A percentile compares a stretch with the other conserved stretches of the same genome.
These are phyloP conservation scores for Ceratobasidium sp. DNA, from an alignment of 1,284 basidiomycete species.

Conservation along the genomic window DNA sequence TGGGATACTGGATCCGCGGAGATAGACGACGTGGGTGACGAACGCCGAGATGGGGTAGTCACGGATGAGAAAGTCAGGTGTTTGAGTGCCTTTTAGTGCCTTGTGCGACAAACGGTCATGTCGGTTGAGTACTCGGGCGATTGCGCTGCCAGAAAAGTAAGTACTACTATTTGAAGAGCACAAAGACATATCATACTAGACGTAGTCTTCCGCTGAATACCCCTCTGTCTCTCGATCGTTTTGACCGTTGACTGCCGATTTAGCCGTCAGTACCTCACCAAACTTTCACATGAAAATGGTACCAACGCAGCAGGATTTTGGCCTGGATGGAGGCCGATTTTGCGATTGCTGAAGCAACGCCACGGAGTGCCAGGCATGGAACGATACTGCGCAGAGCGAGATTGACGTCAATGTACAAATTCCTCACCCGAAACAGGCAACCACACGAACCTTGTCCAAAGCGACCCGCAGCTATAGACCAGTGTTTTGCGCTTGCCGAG, in stretches of 20 bases:
- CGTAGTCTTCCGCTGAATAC: constrained; percentile 87
- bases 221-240: constrained; percentile 93
- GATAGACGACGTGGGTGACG: constrained; percentile 49
- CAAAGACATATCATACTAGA: constrained; percentile 62
- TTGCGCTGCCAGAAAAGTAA: constrained; percentile 62
- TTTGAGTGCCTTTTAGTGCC: constrained; percentile 40
- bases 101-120: constrained; percentile 50
- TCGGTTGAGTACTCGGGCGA: constrained; percentile 75
- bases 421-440: constrained; percentile 18
- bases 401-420: constrained; percentile 10
- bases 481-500: constrained; percentile 75
- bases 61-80: constrained; percentile 38
- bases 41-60: constrained; percentile 48
- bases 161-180: constrained; percentile 30
- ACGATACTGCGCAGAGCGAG: constrained; percentile 69
- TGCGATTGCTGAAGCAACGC: constrained; percentile 84
- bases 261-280: not conserved
- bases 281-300: not conserved
- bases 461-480: constrained; percentile 91
- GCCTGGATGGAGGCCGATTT: constrained; percentile 75
- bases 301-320: constrained; percentile 85
- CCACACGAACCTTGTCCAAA: constrained; percentile 83
- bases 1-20: constrained; percentile 44
- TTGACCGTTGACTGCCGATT: constrained; percentile 76
- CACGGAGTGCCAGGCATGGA: constrained; percentile 88